A percentile compares a stretch with the other conserved stretches of the same genome.
Evolutionary conservation across 2,329 filamentous ascomycete species (phyloP).

Genomic region (Pseudogymnoascus pannorum): DNA sequence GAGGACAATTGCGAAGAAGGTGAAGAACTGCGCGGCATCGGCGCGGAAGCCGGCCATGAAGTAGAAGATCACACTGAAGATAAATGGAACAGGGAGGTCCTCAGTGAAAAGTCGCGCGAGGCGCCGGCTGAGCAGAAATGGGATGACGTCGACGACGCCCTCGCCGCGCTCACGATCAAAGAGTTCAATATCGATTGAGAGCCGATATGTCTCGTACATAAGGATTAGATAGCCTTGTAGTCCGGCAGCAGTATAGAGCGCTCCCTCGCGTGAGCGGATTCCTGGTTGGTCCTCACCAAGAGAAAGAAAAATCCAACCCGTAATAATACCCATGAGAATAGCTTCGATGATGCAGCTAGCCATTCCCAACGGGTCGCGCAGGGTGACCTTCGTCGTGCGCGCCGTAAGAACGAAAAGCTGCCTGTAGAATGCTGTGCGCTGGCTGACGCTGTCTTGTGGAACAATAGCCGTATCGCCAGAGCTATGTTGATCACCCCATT

Average conservation of each 20-base stretch:
- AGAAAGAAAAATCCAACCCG: slow-evolving; percentile 65
- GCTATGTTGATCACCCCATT: slow-evolving; percentile 13
- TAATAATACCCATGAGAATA: slow-evolving; percentile 61
- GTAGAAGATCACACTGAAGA: slow-evolving; percentile 66
- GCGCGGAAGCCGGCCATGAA: slow-evolving; percentile 70
- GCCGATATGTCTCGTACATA: slow-evolving; percentile 67
- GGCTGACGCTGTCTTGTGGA: not conserved
- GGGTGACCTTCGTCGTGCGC: slow-evolving; percentile 63
- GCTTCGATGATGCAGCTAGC: slow-evolving; percentile 63
- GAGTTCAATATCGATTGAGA: slow-evolving; percentile 66
- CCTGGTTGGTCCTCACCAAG: slow-evolving; percentile 60
- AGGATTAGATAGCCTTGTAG: slow-evolving; percentile 72
- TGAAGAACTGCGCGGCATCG: slow-evolving; percentile 58
- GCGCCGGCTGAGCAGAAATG: slow-evolving; percentile 63
- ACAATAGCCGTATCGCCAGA: not conserved
- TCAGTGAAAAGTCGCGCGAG: slow-evolving; percentile 63
- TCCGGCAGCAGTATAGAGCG: slow-evolving; percentile 62
- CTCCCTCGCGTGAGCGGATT: slow-evolving; percentile 66
- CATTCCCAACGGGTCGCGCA: slow-evolving; percentile 72
- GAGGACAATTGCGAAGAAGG: slow-evolving; percentile 61
- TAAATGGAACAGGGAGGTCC: slow-evolving; percentile 63
- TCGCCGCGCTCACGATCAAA: slow-evolving; percentile 72
- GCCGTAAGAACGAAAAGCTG: slow-evolving; percentile 61
- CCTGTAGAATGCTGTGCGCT: slow-evolving; percentile 49
- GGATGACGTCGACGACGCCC: slow-evolving; percentile 60